Evolutionary conservation across 148 eudicot species (phyloP), one percentile per base, ranked within the genome.

Genomic region (Silene latifolia): DNA sequence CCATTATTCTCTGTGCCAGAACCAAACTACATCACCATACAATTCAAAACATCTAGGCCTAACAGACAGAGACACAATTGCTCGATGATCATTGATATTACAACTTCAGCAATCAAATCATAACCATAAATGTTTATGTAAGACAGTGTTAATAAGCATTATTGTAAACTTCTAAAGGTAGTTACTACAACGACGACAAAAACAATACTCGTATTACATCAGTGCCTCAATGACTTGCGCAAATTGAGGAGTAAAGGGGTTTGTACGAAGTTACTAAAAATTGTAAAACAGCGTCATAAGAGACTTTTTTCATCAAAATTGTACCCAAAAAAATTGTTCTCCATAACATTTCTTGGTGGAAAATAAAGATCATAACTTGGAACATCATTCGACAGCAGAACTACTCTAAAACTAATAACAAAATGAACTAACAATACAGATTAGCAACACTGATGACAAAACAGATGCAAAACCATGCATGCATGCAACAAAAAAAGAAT

Each of bases 1-100:
- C 81, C 87, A 82, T 83, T 10, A 29, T 74, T 63, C 25, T 39
- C 83, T 81, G 68, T 15, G 18, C 56, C 17, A 51, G 2, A 51
- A 51, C 17, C 56, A 39, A 39, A 39, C 44, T 6, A 39, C 9
- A 39, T 51, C 56, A 51, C 56, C 4, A 51, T 51, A 39, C 56
- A 51, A 51, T 51, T 48, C 56, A 51, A 39, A 39, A 39, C 44
- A 58, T 58, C 15, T 8, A 19, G 20, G 56, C 42, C 42, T 57
- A 17, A 60, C 11, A 14, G 19, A 8, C 44, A 39, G 0, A 39
- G 9, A 39, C 11, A 65, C 69, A 42, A 60, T 18, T 44, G 67
- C 19, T 7, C 65, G 20, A 23, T 32, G 11, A 3, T 20, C 0
- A 17, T 10, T 32, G 8, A 29, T 64, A 44, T 32, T 29, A 13